Evolutionary conservation across 306 rosid genomes (phyloP).

Genomic region (Vachellia collinsii): DNA sequence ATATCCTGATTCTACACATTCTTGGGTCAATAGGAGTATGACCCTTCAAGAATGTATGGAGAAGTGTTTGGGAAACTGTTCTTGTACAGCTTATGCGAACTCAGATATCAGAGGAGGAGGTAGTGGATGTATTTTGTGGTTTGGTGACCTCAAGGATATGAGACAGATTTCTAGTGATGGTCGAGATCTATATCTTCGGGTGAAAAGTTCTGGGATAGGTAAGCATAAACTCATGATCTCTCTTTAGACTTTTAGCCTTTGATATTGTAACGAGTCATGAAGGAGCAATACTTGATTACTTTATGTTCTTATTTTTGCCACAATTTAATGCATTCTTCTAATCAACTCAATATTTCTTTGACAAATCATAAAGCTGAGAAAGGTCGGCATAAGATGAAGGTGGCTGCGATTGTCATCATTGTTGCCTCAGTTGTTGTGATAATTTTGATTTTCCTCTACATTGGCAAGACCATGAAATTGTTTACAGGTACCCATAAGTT

Average conservation of each 20-base stretch:
- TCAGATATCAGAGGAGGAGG: constrained; percentile 52
- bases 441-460: constrained; percentile 25
- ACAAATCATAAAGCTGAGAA: constrained; percentile 30
- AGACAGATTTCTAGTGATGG: constrained; percentile 34
- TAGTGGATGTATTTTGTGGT: constrained; percentile 66
- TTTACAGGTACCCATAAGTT: constrained; percentile 34
- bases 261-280: constrained; percentile 6
- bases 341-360: constrained; percentile 24
- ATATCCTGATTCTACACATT: constrained; percentile 51
- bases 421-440: constrained; percentile 24
- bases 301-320: constrained; percentile 4
- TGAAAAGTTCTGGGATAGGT: constrained; percentile 43
- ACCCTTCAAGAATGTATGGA: constrained; percentile 49
- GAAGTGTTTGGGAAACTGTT: constrained; percentile 55
- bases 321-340: neutral
- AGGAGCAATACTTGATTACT: constrained; percentile 9
- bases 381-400: constrained; percentile 22
- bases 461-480: constrained; percentile 31
- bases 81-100: constrained; percentile 60
- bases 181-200: constrained; percentile 49
- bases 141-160: constrained; percentile 48
- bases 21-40: constrained; percentile 54
- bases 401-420: constrained; percentile 21
- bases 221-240: constrained; percentile 20
- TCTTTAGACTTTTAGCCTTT: constrained; percentile 2